Conservation (phyloP, 2,329 filamentous ascomycete genomes). For the Elsinoe ampelina region DNA sequence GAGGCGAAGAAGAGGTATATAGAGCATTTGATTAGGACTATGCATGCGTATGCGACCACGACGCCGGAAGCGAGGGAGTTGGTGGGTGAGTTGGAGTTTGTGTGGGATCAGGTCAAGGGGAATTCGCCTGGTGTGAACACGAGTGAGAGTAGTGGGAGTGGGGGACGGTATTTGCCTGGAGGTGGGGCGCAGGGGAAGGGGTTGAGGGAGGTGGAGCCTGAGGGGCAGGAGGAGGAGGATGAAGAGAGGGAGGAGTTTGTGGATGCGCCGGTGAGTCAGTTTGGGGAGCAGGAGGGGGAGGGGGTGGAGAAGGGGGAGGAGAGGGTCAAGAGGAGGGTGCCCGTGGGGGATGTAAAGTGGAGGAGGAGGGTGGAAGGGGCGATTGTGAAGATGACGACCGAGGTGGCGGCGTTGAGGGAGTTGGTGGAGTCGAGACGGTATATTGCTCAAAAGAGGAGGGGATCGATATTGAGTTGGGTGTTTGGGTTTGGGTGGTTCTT, state of each 20-base stretch:
- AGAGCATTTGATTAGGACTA: constrained; percentile 86
- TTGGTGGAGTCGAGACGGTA: constrained; percentile 73
- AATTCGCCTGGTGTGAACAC: constrained; percentile 31
- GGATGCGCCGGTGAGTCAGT: constrained; percentile 18
- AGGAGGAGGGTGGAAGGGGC: constrained; percentile 74
- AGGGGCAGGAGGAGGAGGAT: constrained; percentile 33
- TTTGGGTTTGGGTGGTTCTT: constrained; percentile 60
- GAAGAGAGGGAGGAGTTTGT: constrained; percentile 28
- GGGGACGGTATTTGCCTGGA: constrained; percentile 1
- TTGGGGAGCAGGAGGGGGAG: constrained; percentile 13
- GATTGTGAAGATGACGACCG: constrained; percentile 79
- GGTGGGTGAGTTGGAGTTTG: constrained; percentile 92
- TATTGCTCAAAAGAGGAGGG: constrained; percentile 56
- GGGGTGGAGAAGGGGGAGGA: constrained; percentile 11
- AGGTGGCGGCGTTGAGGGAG: constrained; percentile 84
- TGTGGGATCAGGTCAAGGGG: constrained; percentile 95
- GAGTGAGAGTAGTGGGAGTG: constrained; percentile 17
- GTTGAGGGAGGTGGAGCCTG: constrained; percentile 60
- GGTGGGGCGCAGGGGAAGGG: constrained; percentile 32
- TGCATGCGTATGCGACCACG: constrained; percentile 85
- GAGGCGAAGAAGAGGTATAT: constrained; percentile 94
- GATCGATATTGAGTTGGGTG: constrained; percentile 59
- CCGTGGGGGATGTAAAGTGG: constrained; percentile 51
- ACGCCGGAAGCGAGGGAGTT: constrained; percentile 80
- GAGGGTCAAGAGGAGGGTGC: constrained; percentile 9